Conservation (phyloP, 1,284 basidiomycete genomes). For the Microbotryum saponariae region DNA sequence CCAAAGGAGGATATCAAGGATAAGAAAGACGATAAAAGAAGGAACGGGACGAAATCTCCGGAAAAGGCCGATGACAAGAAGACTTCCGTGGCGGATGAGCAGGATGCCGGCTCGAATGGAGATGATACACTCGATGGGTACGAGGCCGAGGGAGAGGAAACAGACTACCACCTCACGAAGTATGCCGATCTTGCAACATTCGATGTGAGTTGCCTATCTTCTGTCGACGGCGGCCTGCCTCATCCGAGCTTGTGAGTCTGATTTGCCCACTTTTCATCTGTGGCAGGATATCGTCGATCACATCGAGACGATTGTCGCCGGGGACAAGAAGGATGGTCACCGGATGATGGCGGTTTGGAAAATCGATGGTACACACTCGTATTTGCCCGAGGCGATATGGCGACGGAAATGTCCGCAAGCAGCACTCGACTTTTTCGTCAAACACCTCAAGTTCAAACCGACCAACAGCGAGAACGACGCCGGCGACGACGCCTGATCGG, state of each 20-base stretch:
- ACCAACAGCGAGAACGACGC: no score
- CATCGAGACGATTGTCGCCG: conserved; percentile 7
- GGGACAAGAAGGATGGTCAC: not conserved
- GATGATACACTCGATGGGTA: not conserved
- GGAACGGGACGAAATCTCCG: not conserved
- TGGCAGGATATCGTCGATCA: conserved; percentile 1
- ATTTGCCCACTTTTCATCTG: not conserved
- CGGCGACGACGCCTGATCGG: no score
- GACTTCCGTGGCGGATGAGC: not conserved
- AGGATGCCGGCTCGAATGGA: not conserved
- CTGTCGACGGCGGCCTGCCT: no score
- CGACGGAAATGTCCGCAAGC: conserved; percentile 12
- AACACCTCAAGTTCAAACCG: no score
- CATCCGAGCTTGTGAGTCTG: not conserved
- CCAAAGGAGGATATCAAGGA: not conserved
- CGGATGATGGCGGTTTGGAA: conserved; percentile 8
- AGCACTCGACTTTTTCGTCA: conserved; percentile 11
- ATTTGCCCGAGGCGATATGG: not conserved
- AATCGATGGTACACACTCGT: not conserved
- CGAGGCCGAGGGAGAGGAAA: not conserved
- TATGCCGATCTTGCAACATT: not conserved
- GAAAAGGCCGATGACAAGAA: conserved; percentile 1
- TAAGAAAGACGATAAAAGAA: not conserved
- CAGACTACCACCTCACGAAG: not conserved
- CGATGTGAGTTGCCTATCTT: conserved; percentile 10